Percentiles rank a stretch among this genome's conserved stretches.
phyloP scores from a whole-genome alignment of 2,329 filamentous ascomycete genomes.

The Diaporthe vaccinii region DNA sequence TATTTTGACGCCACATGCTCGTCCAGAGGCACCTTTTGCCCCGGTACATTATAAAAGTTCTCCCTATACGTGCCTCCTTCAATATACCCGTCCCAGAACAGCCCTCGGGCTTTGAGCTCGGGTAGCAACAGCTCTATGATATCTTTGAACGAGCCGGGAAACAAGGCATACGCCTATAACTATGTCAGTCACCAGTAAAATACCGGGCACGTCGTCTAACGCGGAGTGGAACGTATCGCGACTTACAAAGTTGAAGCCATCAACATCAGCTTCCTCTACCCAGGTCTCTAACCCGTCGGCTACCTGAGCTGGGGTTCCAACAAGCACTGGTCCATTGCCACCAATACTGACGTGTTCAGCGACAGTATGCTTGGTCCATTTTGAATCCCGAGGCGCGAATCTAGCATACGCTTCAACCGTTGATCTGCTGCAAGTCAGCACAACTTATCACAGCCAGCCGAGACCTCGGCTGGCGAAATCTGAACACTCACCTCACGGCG shows the following conservation, averaged over 20 bases:
- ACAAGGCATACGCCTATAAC: constrained; percentile 56
- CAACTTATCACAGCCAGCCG: no score
- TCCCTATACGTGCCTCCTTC: constrained; percentile 59
- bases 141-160: constrained; percentile 75
- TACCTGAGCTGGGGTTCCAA: constrained; percentile 75
- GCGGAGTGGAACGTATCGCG: not conserved
- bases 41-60: constrained; percentile 56
- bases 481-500: constrained; percentile 52
- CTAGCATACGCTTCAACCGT: constrained; percentile 43
- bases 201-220: no score
- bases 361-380: constrained; percentile 81
- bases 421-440: constrained; percentile 33
- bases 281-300: constrained; percentile 77
- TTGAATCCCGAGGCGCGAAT: constrained; percentile 51
- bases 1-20: constrained; percentile 57
- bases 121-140: constrained; percentile 74
- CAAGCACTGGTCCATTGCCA: constrained; percentile 73
- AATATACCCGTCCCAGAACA: constrained; percentile 67
- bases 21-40: constrained; percentile 50
- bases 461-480: not conserved
- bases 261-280: constrained; percentile 77
- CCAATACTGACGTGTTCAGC: constrained; percentile 78
- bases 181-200: constrained; percentile 16
- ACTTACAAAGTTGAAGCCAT: constrained; percentile 78
- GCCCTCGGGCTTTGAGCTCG: constrained; percentile 69